Evolutionary conservation across 1,284 basidiomycete species (phyloP), one percentile per base, ranked within the genome.

Genomic region (Schizophyllum amplum): DNA sequence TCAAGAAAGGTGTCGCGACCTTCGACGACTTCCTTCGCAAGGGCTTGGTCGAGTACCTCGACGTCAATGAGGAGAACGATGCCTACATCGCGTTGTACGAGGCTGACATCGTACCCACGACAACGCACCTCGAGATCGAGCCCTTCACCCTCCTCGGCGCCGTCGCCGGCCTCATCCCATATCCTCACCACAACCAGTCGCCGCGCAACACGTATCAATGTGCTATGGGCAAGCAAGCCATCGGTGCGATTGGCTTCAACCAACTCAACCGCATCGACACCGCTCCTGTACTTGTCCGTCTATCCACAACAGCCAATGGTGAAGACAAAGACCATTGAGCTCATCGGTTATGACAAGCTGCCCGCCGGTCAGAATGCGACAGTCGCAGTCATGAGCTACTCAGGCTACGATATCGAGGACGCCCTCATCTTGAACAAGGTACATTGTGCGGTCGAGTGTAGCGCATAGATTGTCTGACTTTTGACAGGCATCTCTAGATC

Each of bases 251-350:
- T 63, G 96, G 87, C 0, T 98, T 96, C 75, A 99, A 99, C 71
- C 97, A 99, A 71, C 84, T 98, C 61, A 93, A 96, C 69, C 84
- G 97, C 51, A 99, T 99, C 69, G 97, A 99, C 71, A 99, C 97
- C 0, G n/a, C 80, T 99, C n/a, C 80, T 99, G 23, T 99, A 99
- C 74, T 82, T 99, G 55, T 92, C 94, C 62, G 94, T 98, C n/a
- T 99, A 99, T 66, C 97, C 97, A 11, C 97, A 99, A 68, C 92
- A 98, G 68, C 98, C 97, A 0, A 98, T 99, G 95, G 96, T 98
- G 61, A 98, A 98, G 74, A 98, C 97, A 5, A 95, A 96, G 71
- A 96, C 95, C 1, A 98, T 99, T 62, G 97, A 99, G 70, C 74
- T 99, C 55, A 84, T 98, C 57, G 96, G 95, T 0, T 99, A 99